Base-by-base conservation (phyloP, 1,284 basidiomycete species). In the Boletus mariae region DNA sequence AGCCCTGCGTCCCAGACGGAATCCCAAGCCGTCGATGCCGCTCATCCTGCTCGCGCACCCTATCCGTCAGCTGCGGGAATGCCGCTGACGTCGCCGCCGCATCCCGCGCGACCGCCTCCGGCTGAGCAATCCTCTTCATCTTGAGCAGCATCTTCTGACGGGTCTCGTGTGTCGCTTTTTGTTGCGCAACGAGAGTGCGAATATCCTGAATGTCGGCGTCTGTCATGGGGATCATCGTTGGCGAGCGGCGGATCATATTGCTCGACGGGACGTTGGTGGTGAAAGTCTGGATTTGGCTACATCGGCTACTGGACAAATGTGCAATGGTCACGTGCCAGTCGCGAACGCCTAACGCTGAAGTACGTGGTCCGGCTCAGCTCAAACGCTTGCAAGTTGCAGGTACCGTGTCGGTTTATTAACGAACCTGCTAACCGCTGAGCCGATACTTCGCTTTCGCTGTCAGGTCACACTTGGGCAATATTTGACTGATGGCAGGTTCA, bases 221-320 rank as follows among this genome's bases (percentile, higher is more conserved):
- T 20, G 20, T 20, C 20, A 20, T 20, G 20, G 20, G 20, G 20
- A 20, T 20, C 20, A 20, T 20, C 20, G 20, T 90, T 5, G 87
- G 88, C 25, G 79, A 75, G 50, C 87, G 75, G 50, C 89, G 82
- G 65, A 91, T 87, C 88, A 91, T 90, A 20, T 20, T 20, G 20
- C 20, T 20, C 20, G 20, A 20, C 20, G 20, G 20, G 20, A 20
- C 20, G 20, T 20, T 20, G 20, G 20, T 20, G 20, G 20, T 20
- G 20, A 20, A 20, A 20, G 20, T 20, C 20, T 20, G 20, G 20
- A 20, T 2, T 20, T 20, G 20, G 20, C 20, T 20, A 20, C 20
- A 20, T 20, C 20, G 20, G 20, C 20, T 20, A 20, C 20, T 20
- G 17, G 17, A 17, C 17, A 17, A 20, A 20, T 20, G 20, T 20